A percentile compares a stretch with the other conserved stretches of the same genome.
phyloP scores from a whole-genome alignment of 257 asterid species.

The Cruciata laevipes region DNA sequence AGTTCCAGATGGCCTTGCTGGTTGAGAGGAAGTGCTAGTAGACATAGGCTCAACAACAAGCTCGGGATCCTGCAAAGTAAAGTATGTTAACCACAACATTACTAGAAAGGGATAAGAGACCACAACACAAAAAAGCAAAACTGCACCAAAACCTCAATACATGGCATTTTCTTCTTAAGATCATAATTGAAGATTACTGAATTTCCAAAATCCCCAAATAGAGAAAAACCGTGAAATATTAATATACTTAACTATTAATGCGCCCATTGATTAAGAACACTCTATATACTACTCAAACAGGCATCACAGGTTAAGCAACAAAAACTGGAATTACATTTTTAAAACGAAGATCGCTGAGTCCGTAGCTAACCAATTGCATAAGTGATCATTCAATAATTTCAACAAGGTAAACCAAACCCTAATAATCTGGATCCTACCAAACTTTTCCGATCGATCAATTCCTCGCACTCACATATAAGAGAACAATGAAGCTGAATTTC shows the following conservation, averaged over 20 bases:
- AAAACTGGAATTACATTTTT: neutral
- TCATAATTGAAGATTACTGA: neutral
- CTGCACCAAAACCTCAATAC: neutral
- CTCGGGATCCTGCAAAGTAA: conserved; percentile 53
- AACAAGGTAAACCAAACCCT: neutral
- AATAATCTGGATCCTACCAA: neutral
- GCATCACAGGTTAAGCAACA: neutral
- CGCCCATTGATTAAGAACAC: neutral
- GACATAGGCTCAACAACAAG: conserved; percentile 78
- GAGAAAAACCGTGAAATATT: neutral
- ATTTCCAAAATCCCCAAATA: neutral
- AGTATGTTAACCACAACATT: conserved; percentile 5
- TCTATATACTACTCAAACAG: neutral
- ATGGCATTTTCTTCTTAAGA: neutral
- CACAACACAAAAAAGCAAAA: neutral
- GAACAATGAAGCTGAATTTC: neutral
- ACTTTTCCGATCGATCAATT: neutral
- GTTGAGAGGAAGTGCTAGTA: conserved; percentile 49
- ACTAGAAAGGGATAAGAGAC: neutral
- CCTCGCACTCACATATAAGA: neutral
- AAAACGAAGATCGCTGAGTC: neutral
- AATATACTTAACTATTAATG: neutral
- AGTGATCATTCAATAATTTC: neutral
- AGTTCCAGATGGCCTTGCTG: conserved; percentile 45
- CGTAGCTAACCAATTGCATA: neutral